Evolutionary conservation across 306 rosid genomes (phyloP), one percentile per base, ranked within the genome.

Genomic region (Cicer chorassanicum): DNA sequence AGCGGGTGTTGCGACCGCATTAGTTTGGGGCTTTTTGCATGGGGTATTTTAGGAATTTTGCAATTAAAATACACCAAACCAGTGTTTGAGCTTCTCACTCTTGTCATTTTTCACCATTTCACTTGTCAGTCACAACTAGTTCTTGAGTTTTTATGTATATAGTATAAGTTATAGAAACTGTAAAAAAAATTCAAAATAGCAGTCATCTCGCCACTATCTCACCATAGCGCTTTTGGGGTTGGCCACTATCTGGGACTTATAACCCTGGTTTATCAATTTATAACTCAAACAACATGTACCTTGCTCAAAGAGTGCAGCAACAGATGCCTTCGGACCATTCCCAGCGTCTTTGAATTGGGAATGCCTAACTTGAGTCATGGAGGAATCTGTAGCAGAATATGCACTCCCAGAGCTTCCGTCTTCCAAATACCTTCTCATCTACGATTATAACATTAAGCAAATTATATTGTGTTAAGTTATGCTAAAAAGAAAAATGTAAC

Each of bases 371-470:
- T 88, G 89, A 75, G 94, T 74, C 70, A 56, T 59, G 65, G 93
- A 83, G 72, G 93, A 84, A 86, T 94, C 97, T 77, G 76, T 55
- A 78, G 82, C 84, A 64, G 89, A 48, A 64, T 65, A 87, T 64
- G 86, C 70, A 82, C 82, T 90, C 73, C 86, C 89, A 72, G 87
- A 74, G 70, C 85, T 85, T 13, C 84, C 83, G 80, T 84, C 87
- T 67, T 88, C 95, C 74, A 87, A 81, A 87, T 87, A 90, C 73
- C 78, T 87, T 78, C 93, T 90, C 99, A 87, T 90, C 99, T 92
- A 78, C 62, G 76, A 57, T 60, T 64, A 77, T 66, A 56, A 65
- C 74, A 57, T 51, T 48, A 59, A 11, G 34, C 14, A 29, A 70
- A 73, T 15, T 46, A 82, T 50, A 16, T 68, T 38, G 70, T 50